A percentile compares a stretch with the other conserved stretches of the same genome.
Conservation (phyloP, 768 basidiomycete species). For the Nidula microcarpa region DNA sequence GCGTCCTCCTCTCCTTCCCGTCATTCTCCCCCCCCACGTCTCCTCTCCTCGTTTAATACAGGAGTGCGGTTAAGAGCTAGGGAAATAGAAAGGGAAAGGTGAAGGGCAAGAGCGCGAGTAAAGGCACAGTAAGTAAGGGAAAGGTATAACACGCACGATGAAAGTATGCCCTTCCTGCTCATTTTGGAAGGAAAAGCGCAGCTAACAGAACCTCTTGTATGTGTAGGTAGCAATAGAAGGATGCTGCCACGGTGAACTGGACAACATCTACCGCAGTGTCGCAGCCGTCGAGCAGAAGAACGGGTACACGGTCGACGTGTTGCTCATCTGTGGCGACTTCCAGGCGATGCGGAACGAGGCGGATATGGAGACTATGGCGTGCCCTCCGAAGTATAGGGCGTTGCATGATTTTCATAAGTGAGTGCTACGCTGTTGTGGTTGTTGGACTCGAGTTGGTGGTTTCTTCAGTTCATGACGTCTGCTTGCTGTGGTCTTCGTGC, state of each 20-base stretch:
- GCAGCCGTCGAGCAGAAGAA: conserved; percentile 56
- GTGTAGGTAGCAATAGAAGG: conserved; percentile 84
- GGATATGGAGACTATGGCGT: conserved; percentile 89
- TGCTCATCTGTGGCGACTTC: conserved; percentile 96
- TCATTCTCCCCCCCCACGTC: too few species aligned
- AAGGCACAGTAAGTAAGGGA: too few species aligned
- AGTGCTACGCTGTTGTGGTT: conserved; percentile 14
- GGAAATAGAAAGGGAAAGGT: too few species aligned
- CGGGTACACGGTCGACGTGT: conserved; percentile 70
- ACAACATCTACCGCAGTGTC: conserved; percentile 79
- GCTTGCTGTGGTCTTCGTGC: neutral
- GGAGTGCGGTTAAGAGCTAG: too few species aligned
- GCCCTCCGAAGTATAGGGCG: conserved; percentile 82
- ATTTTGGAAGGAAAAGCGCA: too few species aligned
- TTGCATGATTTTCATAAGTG: conserved; percentile 85
- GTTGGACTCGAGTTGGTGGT: neutral
- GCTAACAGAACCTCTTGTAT: too few species aligned
- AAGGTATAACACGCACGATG: too few species aligned
- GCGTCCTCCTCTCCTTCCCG: too few species aligned
- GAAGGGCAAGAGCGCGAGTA: too few species aligned
- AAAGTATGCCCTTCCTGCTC: too few species aligned
- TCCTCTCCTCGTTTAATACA: too few species aligned
- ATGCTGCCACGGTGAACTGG: conserved; percentile 94
- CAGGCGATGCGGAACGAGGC: conserved; percentile 83
- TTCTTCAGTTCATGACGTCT: too few species aligned